These are phyloP conservation scores for Alternaria gansuensis DNA, from an alignment of 2,329 filamentous ascomycete genomes.

Conservation along the genomic window DNA sequence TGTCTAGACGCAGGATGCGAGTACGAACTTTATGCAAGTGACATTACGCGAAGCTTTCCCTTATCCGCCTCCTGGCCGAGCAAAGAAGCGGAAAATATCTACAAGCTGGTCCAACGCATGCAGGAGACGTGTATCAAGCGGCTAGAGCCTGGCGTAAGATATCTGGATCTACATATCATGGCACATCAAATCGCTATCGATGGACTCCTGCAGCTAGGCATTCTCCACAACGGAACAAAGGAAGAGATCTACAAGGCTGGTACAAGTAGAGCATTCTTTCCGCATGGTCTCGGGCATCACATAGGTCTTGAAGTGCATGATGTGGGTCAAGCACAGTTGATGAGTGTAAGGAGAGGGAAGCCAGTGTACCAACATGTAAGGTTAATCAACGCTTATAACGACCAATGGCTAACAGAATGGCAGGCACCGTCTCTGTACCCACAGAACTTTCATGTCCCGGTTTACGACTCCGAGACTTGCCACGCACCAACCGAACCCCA, in stretches of 20 bases:
- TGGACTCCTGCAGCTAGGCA: constrained; percentile 74
- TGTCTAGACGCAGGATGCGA: constrained; percentile 90
- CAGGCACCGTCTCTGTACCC: constrained; percentile 47
- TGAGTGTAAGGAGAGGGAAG: constrained; percentile 43
- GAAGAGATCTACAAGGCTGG: constrained; percentile 79
- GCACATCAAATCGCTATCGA: constrained; percentile 76
- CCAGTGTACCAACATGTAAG: constrained; percentile 38
- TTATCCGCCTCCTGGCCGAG: constrained; percentile 74
- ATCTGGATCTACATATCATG: constrained; percentile 74
- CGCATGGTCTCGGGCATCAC: constrained; percentile 90
- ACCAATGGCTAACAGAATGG: constrained; percentile 19
- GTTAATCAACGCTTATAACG: not conserved
- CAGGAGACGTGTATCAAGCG: constrained; percentile 76
- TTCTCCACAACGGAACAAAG: constrained; percentile 70
- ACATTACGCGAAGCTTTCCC: constrained; percentile 89
- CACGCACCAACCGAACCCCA: constrained; percentile 44
- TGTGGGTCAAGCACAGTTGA: constrained; percentile 49
- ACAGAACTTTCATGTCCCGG: constrained; percentile 44
- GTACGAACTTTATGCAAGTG: constrained; percentile 84
- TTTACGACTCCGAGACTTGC: constrained; percentile 44
- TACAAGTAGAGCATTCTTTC: constrained; percentile 90
- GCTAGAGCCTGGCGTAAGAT: constrained; percentile 74
- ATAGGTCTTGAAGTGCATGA: constrained; percentile 94
- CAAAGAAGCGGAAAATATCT: constrained; percentile 74
- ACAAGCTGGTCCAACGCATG: constrained; percentile 82